phyloP scores from a whole-genome alignment of 2,329 filamentous ascomycete genomes.

The Tolypocladium amazonense region DNA sequence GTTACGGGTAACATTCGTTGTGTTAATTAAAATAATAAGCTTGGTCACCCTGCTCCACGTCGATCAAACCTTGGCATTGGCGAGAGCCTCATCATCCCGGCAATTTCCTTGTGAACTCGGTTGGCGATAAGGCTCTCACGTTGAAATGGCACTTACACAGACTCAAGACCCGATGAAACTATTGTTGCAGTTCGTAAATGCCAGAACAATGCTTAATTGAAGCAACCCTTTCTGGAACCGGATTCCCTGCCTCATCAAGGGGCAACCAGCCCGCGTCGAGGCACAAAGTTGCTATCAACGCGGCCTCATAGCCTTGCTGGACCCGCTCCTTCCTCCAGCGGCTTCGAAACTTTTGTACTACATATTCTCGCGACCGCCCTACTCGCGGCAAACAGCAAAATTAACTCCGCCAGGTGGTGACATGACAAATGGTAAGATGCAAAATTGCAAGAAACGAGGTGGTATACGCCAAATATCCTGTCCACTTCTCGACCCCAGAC shows the following conservation, averaged over 20 bases:
- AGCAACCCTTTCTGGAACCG: background rate
- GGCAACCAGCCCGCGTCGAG: background rate
- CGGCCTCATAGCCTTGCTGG: background rate
- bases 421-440: background rate
- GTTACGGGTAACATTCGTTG: too few relatives aligned
- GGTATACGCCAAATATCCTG: background rate
- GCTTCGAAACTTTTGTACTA: background rate
- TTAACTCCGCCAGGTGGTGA: background rate
- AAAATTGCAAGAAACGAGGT: background rate
- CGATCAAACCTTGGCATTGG: background rate
- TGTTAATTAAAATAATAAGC: background rate
- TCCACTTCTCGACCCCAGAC: conserved; percentile 15
- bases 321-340: background rate
- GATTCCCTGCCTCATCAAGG: background rate
- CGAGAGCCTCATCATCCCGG: background rate
- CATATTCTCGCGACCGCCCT: background rate
- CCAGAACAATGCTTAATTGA: background rate
- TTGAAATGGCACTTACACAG: background rate
- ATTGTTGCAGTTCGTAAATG: background rate
- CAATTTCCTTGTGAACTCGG: background rate
- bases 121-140: background rate
- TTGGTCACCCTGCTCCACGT: background rate
- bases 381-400: background rate
- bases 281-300: background rate
- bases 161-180: background rate